phyloP scores from a whole-genome alignment of 139 green algal species.

The Chlamydomonas urium region DNA sequence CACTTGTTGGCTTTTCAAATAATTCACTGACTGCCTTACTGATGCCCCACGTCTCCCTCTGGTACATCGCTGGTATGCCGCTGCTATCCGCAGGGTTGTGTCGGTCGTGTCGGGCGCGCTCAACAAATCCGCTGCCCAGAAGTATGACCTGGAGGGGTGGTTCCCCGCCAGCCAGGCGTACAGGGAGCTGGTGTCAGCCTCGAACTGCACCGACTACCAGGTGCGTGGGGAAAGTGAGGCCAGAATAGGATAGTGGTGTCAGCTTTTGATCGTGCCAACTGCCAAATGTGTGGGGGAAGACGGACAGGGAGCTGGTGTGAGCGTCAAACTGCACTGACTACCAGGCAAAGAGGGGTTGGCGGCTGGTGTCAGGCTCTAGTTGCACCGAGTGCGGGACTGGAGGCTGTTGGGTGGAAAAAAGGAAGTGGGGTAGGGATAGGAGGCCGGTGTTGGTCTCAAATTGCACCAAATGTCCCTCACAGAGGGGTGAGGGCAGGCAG shows the following conservation, averaged over 20 bases:
- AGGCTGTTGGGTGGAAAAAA: background rate
- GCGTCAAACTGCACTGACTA: constrained; percentile 11
- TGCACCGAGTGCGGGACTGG: no score
- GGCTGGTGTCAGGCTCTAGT: no score
- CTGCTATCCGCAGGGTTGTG: constrained; percentile 61
- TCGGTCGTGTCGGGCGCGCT: constrained; percentile 97
- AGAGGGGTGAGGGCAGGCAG: no score
- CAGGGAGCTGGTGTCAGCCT: constrained; percentile 96
- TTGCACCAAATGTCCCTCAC: background rate
- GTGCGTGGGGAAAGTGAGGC: no score
- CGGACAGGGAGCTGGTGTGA: background rate
- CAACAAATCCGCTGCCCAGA: constrained; percentile 97
- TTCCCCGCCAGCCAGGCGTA: constrained; percentile 89
- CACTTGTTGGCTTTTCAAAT: background rate
- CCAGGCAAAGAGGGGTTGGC: no score
- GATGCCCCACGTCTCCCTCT: no score
- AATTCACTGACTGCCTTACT: background rate
- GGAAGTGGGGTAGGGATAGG: background rate
- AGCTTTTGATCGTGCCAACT: background rate
- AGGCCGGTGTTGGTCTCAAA: background rate
- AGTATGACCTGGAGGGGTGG: constrained; percentile 99
- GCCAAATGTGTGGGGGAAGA: background rate
- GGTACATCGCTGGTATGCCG: no score
- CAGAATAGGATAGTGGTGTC: no score
- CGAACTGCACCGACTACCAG: constrained; percentile 97